Evolutionary conservation across 371 early-diverging fungal genomes (phyloP).

Genomic region (Mortierella sp.): DNA sequence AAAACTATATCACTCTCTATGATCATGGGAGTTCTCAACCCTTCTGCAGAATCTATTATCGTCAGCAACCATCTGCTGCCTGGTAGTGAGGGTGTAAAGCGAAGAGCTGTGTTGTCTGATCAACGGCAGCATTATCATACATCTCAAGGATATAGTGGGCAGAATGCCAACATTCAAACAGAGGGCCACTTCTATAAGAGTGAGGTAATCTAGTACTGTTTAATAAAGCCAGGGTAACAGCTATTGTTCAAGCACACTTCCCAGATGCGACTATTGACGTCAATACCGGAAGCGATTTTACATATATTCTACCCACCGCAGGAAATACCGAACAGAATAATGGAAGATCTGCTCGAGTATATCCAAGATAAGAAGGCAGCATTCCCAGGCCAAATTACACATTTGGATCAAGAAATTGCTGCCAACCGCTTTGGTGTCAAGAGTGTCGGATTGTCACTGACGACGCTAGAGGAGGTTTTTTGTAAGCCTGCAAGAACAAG

Average conservation of each 20-base stretch:
- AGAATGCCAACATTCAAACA: neutral
- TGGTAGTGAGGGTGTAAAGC: conserved; percentile 56
- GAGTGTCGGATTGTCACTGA: conserved; percentile 63
- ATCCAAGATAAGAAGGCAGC: conserved; percentile 45
- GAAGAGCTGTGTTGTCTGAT: conserved; percentile 47
- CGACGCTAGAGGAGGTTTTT: conserved; percentile 74
- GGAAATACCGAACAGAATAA: conserved; percentile 34
- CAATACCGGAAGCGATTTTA: conserved; percentile 50
- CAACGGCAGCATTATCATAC: conserved; percentile 21
- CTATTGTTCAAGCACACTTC: conserved; percentile 41
- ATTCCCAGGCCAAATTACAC: conserved; percentile 44
- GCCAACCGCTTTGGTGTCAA: conserved; percentile 43
- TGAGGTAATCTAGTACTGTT: conserved; percentile 35
- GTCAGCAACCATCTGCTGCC: conserved; percentile 55
- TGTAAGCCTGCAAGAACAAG: conserved; percentile 57
- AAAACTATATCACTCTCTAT: conserved; percentile 72
- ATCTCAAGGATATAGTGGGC: neutral
- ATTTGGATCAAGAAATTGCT: conserved; percentile 48
- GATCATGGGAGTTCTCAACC: conserved; percentile 61
- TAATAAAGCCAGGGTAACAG: conserved; percentile 30
- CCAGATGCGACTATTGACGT: conserved; percentile 45
- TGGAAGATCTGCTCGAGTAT: conserved; percentile 37
- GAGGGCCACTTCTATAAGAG: neutral
- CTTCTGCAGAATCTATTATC: conserved; percentile 43
- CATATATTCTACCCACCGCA: conserved; percentile 43